Base-by-base conservation (phyloP, 2,329 filamentous ascomycete species). In the Phialophora macrospora region DNA sequence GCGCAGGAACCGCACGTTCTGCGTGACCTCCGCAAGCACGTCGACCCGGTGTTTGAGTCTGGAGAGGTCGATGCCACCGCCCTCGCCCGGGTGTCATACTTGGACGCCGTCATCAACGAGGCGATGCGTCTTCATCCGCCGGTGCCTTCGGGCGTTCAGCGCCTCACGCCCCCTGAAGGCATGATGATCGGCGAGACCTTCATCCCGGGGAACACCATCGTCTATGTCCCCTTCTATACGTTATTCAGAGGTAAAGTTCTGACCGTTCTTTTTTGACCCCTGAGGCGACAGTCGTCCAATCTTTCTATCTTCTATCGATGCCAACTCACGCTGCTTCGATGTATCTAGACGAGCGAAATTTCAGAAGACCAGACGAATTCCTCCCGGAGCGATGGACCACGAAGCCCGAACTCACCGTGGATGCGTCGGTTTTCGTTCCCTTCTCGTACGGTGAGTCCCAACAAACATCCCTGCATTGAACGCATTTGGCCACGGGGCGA, bases 71-170 rank as follows among this genome's bases (percentile, higher is more conserved):
- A 34, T 12, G 9, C 32, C 32, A 12, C 32, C 11, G 32, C 32
- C 4, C 32, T 34, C 9, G 32, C 9, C 32, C 32, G 32, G 9
- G 32, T 34, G 11, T 11, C 32, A 12, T 24, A 60, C 11, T 28
- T 81, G 12, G 77, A 80, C 63, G 76, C 73, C 9, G 70, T 76
- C 20, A 79, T 80, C 72, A 76, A 80, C 61, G 80, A 82, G 66
- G 72, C 77, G 4, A 70, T 81, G 3, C 77, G 80, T 24, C 70
- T 81, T 6, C 74, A 79, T 60, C 77, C 80, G 7, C 73, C 78
- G 0, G 74, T 79, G 1, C 76, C 78, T 2, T 73, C 73, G 4
- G 77, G 74, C 0, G 34, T 79, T 20, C 69, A 72, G 34, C 74
- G 80, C 1, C 46, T 74, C 17, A 80, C 79, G 0, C 79, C 78